Conservation (phyloP, 805 yeast species). For the Hagleromyces aurorensis region DNA sequence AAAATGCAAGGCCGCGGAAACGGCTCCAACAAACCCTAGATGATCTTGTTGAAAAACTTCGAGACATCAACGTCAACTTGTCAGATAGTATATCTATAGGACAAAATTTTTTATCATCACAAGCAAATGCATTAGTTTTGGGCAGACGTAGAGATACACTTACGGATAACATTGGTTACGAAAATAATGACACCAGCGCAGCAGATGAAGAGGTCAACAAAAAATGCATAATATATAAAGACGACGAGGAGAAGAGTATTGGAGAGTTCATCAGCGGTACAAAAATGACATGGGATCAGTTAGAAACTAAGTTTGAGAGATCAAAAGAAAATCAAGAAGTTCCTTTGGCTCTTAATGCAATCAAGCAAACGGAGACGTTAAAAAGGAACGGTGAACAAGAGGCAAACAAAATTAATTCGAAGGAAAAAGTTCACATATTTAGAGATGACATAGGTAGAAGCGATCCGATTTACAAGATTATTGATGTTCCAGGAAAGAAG, state of each 20-base stretch:
- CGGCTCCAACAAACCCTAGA: conserved; percentile 30
- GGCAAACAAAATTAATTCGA: conserved; percentile 11
- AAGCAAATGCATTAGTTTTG: conserved; percentile 7
- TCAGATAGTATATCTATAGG: conserved; percentile 1
- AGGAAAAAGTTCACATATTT: conserved; percentile 32
- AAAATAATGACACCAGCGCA: conserved; percentile 9
- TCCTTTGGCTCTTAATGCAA: conserved; percentile 2
- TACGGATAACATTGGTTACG: conserved; percentile 14
- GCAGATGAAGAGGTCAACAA: conserved; percentile 11
- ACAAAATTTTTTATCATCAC: conserved; percentile 3
- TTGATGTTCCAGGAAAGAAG: conserved; percentile 49
- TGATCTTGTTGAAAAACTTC: conserved; percentile 10
- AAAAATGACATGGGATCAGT: conserved; percentile 32
- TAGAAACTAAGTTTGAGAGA: conserved; percentile 43
- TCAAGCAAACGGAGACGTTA: neutral
- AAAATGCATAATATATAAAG: conserved; percentile 5
- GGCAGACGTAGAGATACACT: conserved; percentile 11
- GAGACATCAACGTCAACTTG: conserved; percentile 9
- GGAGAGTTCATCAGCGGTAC: conserved; percentile 1
- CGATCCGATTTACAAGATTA: conserved; percentile 40
- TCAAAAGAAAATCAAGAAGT: conserved; percentile 59
- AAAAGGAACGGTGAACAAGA: conserved; percentile 24
- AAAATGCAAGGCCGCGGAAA: conserved; percentile 56
- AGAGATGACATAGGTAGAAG: conserved; percentile 32
- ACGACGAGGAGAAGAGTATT: neutral